Percentiles rank a stretch among this genome's conserved stretches.
phyloP scores from a whole-genome alignment of 2,329 filamentous ascomycete species.

The Torrubiellomyces zombiae region DNA sequence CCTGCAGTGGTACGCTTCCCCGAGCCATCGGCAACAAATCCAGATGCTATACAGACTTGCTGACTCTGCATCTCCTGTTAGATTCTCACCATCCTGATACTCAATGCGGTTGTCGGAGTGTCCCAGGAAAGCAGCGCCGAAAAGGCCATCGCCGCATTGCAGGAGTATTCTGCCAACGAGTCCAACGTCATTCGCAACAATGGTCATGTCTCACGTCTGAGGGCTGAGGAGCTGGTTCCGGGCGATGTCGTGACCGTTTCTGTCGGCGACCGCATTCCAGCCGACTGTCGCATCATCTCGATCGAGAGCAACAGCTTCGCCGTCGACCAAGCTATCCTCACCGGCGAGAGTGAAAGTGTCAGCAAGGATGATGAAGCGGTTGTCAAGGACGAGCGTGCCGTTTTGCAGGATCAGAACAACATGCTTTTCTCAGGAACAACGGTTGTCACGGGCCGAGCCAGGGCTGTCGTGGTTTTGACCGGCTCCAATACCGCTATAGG shows the following conservation, averaged over 20 bases:
- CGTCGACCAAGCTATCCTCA: conserved; percentile 92
- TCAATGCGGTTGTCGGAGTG: conserved; percentile 93
- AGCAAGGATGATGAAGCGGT: conserved; percentile 56
- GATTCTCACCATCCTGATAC: conserved; percentile 92
- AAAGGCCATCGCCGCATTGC: conserved; percentile 92
- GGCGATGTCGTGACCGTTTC: conserved; percentile 80
- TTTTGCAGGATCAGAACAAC: conserved; percentile 94
- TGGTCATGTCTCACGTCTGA: conserved; percentile 64
- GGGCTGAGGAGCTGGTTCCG: conserved; percentile 92
- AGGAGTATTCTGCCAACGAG: conserved; percentile 98
- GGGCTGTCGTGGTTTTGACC: conserved; percentile 77
- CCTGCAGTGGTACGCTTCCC: conserved; percentile 63
- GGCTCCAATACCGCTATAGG: conserved; percentile 87
- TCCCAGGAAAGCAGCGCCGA: conserved; percentile 98
- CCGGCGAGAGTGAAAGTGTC: conserved; percentile 94
- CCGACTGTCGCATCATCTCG: conserved; percentile 76
- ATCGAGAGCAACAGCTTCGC: conserved; percentile 97
- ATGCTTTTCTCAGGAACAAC: conserved; percentile 98
- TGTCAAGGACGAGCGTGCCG: conserved; percentile 64
- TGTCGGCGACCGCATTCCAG: conserved; percentile 84
- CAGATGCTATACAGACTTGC: neutral
- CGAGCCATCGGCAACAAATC: neutral
- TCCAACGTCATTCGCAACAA: conserved; percentile 77
- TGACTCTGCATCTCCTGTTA: conserved; percentile 16
- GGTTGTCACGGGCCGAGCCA: conserved; percentile 85